A percentile compares a stretch with the other conserved stretches of the same genome.
Conservation (phyloP, 129 eudicot genomes). For the Flaveria sonorensis region DNA sequence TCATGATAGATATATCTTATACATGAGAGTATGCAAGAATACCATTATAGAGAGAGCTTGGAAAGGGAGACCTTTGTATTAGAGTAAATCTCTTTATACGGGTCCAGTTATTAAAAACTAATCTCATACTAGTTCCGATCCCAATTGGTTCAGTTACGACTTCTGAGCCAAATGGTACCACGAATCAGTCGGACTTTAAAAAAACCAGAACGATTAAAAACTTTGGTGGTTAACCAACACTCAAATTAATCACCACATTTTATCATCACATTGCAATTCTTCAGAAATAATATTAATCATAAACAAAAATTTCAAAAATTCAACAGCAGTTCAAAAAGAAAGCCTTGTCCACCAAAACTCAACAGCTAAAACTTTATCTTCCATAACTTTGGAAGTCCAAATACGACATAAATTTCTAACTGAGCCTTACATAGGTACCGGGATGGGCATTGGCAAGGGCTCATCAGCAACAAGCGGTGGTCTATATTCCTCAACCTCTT, state of each 20-base stretch:
- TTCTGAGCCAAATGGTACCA: too few relatives aligned
- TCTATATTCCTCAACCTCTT: constrained; percentile 35
- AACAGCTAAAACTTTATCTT: constrained; percentile 22
- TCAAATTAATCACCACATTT: not conserved
- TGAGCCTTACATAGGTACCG: constrained; percentile 7
- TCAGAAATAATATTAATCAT: not conserved
- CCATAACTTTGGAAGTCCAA: constrained; percentile 8
- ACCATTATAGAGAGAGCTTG: too few relatives aligned
- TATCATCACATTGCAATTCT: not conserved
- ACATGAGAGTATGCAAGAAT: too few relatives aligned
- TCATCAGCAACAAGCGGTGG: constrained; percentile 28
- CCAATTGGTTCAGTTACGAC: too few relatives aligned
- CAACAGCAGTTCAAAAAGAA: constrained; percentile 17
- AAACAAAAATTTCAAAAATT: constrained; percentile 14
- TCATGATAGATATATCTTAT: too few relatives aligned
- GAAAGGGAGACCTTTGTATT: too few relatives aligned
- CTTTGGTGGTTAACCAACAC: not conserved
- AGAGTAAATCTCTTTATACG: too few relatives aligned
- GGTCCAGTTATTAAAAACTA: too few relatives aligned
- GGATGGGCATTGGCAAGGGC: constrained; percentile 12
- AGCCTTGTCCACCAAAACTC: constrained; percentile 22
- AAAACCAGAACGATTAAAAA: too few relatives aligned
- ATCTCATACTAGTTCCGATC: too few relatives aligned
- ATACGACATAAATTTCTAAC: not conserved
- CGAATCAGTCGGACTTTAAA: too few relatives aligned